Evolutionary conservation across 495 filamentous ascomycete species (phyloP), one percentile per base, ranked within the genome.

Genomic region (Aspergillus nanangensis): DNA sequence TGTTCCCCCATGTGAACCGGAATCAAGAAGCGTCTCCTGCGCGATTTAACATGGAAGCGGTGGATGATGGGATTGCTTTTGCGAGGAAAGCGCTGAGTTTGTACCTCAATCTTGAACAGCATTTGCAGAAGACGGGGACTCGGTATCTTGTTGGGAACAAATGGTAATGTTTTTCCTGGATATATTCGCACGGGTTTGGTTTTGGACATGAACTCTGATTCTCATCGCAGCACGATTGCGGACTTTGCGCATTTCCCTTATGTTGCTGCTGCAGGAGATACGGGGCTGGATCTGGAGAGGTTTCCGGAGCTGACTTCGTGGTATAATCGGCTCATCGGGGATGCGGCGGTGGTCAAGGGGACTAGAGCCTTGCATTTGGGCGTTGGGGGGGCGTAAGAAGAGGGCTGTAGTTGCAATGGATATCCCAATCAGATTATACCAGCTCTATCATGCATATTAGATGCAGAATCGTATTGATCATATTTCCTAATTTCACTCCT

Each of bases 241-340:
- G 48, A 45, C 37, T 14, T 45, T 8, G 14, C 23, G 1, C 18
- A 34, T 14, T 34, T 46, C 37, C 42, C 48, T 7, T 45, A 36
- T 17, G 42, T 46, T 11, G 43, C 36, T 2, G 48, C 43, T 1
- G 48, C 42, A 14, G 35, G 42, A 4, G 34, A 29, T 1, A 4
- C 31, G 11, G 42, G 42, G 3, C 37, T 51, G 2, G 48, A 51
- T 23, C 37, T 45, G 13, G 48, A 51, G 37, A 27, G 42, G 17
- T 45, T 51, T 19, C 41, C 48, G 2, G 48, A 51, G 37, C 15
- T 51, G 41, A 51, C 48, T 3, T 10, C 36, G 19, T 51, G 48
- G 48, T 45, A 35, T 40, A 25, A 51, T 41, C 48, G 48, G n/a
- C 27, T 51, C 10, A 18, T 19, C 10, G 21, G 14, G 32, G 4